Percentiles rank a stretch among this genome's conserved stretches.
Evolutionary conservation across 306 rosid species (phyloP).

Genomic region (Acmispon strigosus): DNA sequence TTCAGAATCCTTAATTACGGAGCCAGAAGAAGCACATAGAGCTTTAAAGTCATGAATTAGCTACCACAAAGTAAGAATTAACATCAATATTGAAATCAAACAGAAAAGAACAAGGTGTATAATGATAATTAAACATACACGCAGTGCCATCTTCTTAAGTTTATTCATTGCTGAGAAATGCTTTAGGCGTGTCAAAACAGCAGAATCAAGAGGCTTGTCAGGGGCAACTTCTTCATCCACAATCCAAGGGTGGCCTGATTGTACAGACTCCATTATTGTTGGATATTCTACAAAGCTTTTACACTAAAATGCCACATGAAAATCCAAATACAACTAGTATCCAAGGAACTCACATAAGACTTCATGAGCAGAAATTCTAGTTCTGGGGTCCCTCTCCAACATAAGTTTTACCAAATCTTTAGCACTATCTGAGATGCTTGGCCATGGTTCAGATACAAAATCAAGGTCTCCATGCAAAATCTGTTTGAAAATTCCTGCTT

Average conservation of each 20-base stretch:
- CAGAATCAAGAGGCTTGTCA: slow-evolving; percentile 80
- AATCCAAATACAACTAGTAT: slow-evolving; percentile 2
- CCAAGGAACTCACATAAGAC: slow-evolving; percentile 63
- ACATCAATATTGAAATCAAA: slow-evolving; percentile 8
- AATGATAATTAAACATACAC: slow-evolving; percentile 33
- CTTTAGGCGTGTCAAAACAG: slow-evolving; percentile 85
- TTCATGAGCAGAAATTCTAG: slow-evolving; percentile 77
- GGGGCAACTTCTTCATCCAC: slow-evolving; percentile 83
- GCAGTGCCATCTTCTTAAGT: slow-evolving; percentile 84
- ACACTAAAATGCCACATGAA: slow-evolving; percentile 5
- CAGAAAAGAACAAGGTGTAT: not conserved
- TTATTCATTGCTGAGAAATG: slow-evolving; percentile 90
- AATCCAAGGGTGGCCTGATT: slow-evolving; percentile 86
- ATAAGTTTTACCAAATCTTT: slow-evolving; percentile 64
- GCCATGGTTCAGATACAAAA: slow-evolving; percentile 83
- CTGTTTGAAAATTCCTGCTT: slow-evolving; percentile 80
- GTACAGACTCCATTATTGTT: slow-evolving; percentile 18
- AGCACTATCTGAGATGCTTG: slow-evolving; percentile 69
- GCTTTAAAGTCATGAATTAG: not conserved
- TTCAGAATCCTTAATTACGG: not conserved
- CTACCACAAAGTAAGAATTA: not conserved
- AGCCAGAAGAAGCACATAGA: not conserved
- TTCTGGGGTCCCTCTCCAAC: slow-evolving; percentile 74
- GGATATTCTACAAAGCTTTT: slow-evolving; percentile 4
- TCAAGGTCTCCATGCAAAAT: slow-evolving; percentile 65